These are phyloP conservation scores for Xylariaceae sp. DNA, from an alignment of 2,329 filamentous ascomycete genomes.

Conservation along the genomic window DNA sequence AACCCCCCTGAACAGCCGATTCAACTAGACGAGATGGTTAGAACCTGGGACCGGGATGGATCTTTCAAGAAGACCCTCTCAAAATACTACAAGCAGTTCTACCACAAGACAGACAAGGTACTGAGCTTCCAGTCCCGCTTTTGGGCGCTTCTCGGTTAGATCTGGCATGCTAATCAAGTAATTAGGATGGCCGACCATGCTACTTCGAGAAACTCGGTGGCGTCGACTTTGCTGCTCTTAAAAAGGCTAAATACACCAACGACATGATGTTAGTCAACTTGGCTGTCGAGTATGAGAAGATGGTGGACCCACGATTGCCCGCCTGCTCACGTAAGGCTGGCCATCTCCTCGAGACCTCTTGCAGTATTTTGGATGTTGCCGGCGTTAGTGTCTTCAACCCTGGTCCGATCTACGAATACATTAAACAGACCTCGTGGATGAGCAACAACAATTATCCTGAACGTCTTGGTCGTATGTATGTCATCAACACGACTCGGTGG, in stretches of 20 bases:
- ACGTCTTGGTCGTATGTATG: constrained; percentile 88
- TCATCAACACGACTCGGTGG: constrained; percentile 66
- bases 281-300: constrained; percentile 94
- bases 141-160: neutral
- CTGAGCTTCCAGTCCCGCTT: neutral
- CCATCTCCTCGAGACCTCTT: constrained; percentile 91
- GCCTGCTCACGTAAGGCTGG: constrained; percentile 91
- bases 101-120: constrained; percentile 91
- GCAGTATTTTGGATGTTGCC: constrained; percentile 97
- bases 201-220: constrained; percentile 97
- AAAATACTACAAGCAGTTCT: constrained; percentile 96
- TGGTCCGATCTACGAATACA: constrained; percentile 79
- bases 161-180: constrained; percentile 3
- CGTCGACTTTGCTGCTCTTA: constrained; percentile 83
- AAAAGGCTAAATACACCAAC: constrained; percentile 76
- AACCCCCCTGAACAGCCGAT: constrained; percentile 22
- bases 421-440: constrained; percentile 77
- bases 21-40: constrained; percentile 62
- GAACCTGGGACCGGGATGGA: constrained; percentile 58
- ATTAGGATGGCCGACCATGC: constrained; percentile 85
- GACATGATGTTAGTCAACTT: constrained; percentile 97
- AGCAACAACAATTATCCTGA: constrained; percentile 99
- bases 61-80: constrained; percentile 70
- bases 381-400: constrained; percentile 81
- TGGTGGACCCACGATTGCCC: constrained; percentile 86